These are phyloP conservation scores for Saccharomycopsis sp. DNA, from an alignment of 805 yeast genomes.

Conservation along the genomic window DNA sequence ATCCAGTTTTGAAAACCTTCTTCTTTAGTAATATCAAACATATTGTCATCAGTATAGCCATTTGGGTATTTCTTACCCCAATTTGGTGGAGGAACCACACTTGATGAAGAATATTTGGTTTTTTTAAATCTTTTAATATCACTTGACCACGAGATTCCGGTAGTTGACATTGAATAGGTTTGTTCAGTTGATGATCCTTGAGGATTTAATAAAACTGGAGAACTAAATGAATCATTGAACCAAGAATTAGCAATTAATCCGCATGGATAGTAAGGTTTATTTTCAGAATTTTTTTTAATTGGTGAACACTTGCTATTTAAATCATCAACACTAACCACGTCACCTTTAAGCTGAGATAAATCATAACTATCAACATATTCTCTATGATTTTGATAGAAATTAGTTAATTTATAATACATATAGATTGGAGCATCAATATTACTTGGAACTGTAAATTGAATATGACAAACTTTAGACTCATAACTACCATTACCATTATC, in stretches of 20 bases:
- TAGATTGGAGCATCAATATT: constrained; percentile 62
- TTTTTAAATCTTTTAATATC: constrained; percentile 55
- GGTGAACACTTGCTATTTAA: constrained; percentile 35
- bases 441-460: constrained; percentile 64
- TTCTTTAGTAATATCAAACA: constrained; percentile 63
- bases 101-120: constrained; percentile 46
- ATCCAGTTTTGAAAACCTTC: constrained; percentile 76
- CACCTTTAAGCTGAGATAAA: constrained; percentile 69
- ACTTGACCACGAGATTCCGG: constrained; percentile 63
- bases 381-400: constrained; percentile 91
- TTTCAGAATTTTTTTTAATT: constrained; percentile 16
- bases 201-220: constrained; percentile 28
- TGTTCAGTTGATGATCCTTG: constrained; percentile 21
- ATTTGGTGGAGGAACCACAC: constrained; percentile 76
- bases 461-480: constrained; percentile 39
- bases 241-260: constrained; percentile 75
- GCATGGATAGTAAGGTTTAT: constrained; percentile 51
- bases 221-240: constrained; percentile 64
- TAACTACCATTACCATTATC: constrained; percentile 13
- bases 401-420: constrained; percentile 77
- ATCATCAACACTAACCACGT: constrained; percentile 44
- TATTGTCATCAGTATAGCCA: constrained; percentile 59
- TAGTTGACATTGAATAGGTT: constrained; percentile 36
- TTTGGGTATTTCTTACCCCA: constrained; percentile 63
- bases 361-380: constrained; percentile 85